Conservation (phyloP, 208 protist species). For the Porcisia hertigi region DNA sequence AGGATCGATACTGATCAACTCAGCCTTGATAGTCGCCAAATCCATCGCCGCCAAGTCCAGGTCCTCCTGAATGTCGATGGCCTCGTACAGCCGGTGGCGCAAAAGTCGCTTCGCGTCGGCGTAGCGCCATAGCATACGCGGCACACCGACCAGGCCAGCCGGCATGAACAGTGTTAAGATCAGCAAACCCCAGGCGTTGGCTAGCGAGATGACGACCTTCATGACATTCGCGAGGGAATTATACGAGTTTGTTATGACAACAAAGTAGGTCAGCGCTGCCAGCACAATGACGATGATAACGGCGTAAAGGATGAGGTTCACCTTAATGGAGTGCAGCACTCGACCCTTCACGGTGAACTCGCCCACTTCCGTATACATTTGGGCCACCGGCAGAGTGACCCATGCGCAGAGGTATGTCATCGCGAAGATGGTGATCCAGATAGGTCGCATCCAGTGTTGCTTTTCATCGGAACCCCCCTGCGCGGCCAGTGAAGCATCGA, state of each 20-base stretch:
- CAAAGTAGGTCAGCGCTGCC: conserved; percentile 73
- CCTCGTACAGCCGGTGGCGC: conserved; percentile 59
- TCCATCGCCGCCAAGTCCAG: conserved; percentile 89
- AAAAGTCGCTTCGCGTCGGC: conserved; percentile 62
- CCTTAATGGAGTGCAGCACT: conserved; percentile 68
- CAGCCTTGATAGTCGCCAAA: conserved; percentile 71
- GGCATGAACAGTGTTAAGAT: conserved; percentile 89
- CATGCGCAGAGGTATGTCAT: conserved; percentile 87
- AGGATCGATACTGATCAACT: conserved; percentile 81
- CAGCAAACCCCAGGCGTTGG: conserved; percentile 91
- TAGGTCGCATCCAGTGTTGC: conserved; percentile 67
- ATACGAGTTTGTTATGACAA: conserved; percentile 80
- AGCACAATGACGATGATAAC: conserved; percentile 69
- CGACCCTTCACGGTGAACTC: conserved; percentile 70
- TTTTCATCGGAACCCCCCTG: conserved; percentile 16
- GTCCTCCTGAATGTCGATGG: conserved; percentile 86
- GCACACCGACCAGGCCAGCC: conserved; percentile 82
- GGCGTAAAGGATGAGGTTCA: conserved; percentile 85
- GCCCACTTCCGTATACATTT: conserved; percentile 86
- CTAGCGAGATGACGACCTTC: conserved; percentile 82
- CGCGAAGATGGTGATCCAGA: conserved; percentile 89
- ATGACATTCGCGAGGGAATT: conserved; percentile 47
- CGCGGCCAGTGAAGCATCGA: conserved; percentile 64
- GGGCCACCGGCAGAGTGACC: conserved; percentile 83
- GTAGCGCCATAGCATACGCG: conserved; percentile 83